Conservation (phyloP, 805 yeast genomes). For the Candida bentonensis region DNA sequence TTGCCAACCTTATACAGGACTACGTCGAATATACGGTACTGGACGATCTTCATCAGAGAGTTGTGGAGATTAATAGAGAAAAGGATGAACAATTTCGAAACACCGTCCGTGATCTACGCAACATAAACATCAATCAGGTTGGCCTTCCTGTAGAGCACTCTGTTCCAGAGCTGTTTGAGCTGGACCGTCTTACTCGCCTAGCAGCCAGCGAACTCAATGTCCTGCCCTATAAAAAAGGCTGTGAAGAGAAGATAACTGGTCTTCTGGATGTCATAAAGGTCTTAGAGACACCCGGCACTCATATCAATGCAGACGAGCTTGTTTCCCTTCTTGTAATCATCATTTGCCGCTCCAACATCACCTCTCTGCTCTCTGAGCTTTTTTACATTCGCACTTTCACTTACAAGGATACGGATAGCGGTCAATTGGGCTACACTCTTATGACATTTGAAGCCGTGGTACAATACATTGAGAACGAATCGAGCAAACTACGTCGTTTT, state of each 20-base stretch:
- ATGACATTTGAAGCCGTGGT: slow-evolving; percentile 74
- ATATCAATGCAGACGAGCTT: slow-evolving; percentile 65
- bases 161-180: slow-evolving; percentile 13
- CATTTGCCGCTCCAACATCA: slow-evolving; percentile 44
- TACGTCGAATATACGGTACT: slow-evolving; percentile 59
- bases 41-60: slow-evolving; percentile 48
- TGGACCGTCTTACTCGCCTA: slow-evolving; percentile 30
- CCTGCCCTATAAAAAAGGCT: slow-evolving; percentile 18
- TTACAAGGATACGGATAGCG: slow-evolving; percentile 32
- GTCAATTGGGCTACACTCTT: slow-evolving; percentile 58
- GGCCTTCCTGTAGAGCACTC: slow-evolving; percentile 21
- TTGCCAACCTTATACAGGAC: slow-evolving; percentile 42
- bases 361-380: slow-evolving; percentile 45
- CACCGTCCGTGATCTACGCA: slow-evolving; percentile 15
- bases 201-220: slow-evolving; percentile 43
- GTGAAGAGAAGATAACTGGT: slow-evolving; percentile 15
- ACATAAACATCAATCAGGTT: slow-evolving; percentile 26
- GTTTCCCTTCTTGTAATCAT: slow-evolving; percentile 58
- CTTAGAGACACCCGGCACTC: slow-evolving; percentile 25
- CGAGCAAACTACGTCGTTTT: slow-evolving; percentile 23
- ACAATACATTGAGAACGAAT: slow-evolving; percentile 36
- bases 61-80: slow-evolving; percentile 18
- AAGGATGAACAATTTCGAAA: slow-evolving; percentile 13
- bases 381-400: slow-evolving; percentile 51
- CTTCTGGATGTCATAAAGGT: slow-evolving; percentile 37